These are phyloP conservation scores for Fusarium abutilonis DNA, from an alignment of 2,329 filamentous ascomycete species.

Conservation along the genomic window DNA sequence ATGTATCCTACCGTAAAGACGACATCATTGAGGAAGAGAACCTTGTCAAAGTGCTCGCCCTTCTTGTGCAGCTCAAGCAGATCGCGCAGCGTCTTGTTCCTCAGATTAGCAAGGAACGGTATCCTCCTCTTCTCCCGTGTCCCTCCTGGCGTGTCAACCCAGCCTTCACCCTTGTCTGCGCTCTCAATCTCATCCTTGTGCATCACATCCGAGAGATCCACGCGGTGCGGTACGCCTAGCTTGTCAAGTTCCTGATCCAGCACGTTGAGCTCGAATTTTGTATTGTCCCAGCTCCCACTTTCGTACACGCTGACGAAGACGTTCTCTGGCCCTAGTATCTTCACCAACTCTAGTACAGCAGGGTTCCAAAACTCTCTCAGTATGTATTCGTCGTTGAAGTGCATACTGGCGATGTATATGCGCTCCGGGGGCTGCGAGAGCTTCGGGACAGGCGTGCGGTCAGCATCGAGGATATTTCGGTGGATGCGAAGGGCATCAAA, in stretches of 20 bases:
- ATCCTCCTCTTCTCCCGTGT: slow-evolving; percentile 70
- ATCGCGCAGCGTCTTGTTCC: slow-evolving; percentile 72
- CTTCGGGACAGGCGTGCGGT: slow-evolving; percentile 38
- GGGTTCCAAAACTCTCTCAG: slow-evolving; percentile 70
- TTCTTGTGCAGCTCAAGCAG: slow-evolving; percentile 60
- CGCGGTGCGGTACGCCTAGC: slow-evolving; percentile 62
- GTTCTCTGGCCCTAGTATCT: slow-evolving; percentile 68
- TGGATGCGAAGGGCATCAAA: slow-evolving; percentile 54
- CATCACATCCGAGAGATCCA: slow-evolving; percentile 67
- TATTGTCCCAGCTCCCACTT: slow-evolving; percentile 75
- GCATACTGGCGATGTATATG: slow-evolving; percentile 75
- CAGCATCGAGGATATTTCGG: slow-evolving; percentile 46
- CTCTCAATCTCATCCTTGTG: slow-evolving; percentile 65
- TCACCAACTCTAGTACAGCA: slow-evolving; percentile 66
- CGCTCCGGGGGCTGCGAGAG: slow-evolving; percentile 49
- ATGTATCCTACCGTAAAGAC: slow-evolving; percentile 62
- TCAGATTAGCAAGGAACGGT: slow-evolving; percentile 71
- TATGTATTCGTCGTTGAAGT: slow-evolving; percentile 72
- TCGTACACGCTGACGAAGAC: slow-evolving; percentile 75
- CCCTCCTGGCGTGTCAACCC: slow-evolving; percentile 68
- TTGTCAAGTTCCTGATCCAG: slow-evolving; percentile 64
- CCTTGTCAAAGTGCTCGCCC: slow-evolving; percentile 65
- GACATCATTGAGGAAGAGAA: slow-evolving; percentile 72
- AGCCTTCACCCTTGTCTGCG: slow-evolving; percentile 61
- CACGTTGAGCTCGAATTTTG: slow-evolving; percentile 67